Evolutionary conservation across 2,329 filamentous ascomycete species (phyloP), one percentile per base, ranked within the genome.

Genomic region (Dendrostoma leiphaemia): DNA sequence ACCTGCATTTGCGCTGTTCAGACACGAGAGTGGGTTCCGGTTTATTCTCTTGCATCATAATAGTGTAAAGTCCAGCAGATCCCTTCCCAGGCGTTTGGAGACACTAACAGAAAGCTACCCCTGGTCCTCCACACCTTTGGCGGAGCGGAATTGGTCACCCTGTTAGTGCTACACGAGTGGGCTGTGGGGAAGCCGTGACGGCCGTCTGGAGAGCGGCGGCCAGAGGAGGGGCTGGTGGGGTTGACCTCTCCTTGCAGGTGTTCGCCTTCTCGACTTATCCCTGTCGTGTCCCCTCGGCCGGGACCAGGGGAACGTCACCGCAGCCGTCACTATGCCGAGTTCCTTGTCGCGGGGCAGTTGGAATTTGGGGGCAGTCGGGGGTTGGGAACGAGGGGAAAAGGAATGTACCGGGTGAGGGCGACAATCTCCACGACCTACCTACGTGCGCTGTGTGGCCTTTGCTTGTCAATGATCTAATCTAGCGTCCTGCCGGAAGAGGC

Each of bases 21-120:
- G n/a, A n/a, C n/a, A n/a, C n/a, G n/a, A n/a, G 24, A 17, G 23
- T 29, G 41, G 35, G 47, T 51, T 51, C 48, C 48, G 48, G 48
- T 51, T 51, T 51, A 51, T 51, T 51, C 40, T 51, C 48, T 51
- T 51, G 48, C 40, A 45, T 43, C 47, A 15, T 7, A 24, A 26
- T 51, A 10, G 12, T 29, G 19, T 7, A 41, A 13, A 12, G 38
- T 3, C 38, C 17, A 10, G 19, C 19, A 24, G 38, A 12, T 5
- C 34, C 17, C 13, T 15, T 6, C 34, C 13, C 34, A 37, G 34
- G 4, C 6, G 38, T 21, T 12, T 12, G 17, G 35, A n/a, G 17
- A 17, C 46, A 38, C 46, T 48, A 37, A 37, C 46, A 37, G 26
- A 26, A 5, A 32, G 6, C n/a, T 23, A 17, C 13, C 21, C 31